Evolutionary conservation across 2,329 filamentous ascomycete genomes (phyloP), one percentile per base, ranked within the genome.

Genomic region (Huntiella decipiens): DNA sequence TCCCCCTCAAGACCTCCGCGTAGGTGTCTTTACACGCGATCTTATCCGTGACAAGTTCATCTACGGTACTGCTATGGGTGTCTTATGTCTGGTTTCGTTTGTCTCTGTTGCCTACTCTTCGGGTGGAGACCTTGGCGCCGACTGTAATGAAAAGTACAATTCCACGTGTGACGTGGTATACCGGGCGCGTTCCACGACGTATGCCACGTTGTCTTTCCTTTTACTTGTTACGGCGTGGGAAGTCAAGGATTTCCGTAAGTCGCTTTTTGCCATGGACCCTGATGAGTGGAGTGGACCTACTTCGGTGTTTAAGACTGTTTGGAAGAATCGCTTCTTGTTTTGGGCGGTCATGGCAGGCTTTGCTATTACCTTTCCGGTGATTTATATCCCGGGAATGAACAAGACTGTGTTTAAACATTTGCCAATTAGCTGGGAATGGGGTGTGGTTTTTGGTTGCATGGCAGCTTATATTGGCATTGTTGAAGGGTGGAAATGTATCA

Each of bases 391-490:
- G 0, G 67, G 71, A 17, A 65, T 84, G 52, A 81, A 82, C 56
- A 66, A 64, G 1, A 60, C 63, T 2, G 78, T 83, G 2, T 83
- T 83, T 62, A 78, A 81, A 60, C 79, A 84, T 56, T 66, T 66
- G 38, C 73, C 70, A 1, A 77, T 84, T 47, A 67, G 63, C 2
- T 82, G 78, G 77, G 79, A 84, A 55, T 85, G 79, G 80, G 77
- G 70, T 1, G 65, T 84, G 2, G 78, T 84, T 1, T 64, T 71
- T 39, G 66, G 72, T 13, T 71, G 66, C 32, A 66, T 77, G 0
- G 58, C 70, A 1, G 56, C 71, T 6, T 85, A 82, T 58, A 63
- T 83, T 42, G 60, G 60, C 0, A 68, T 80, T 6, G 66, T 82
- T 2, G 80, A 85, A 61, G 53, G 55, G 0, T 85, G 79, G 77